Evolutionary conservation across 305 asterid genomes (phyloP).

Genomic region (Andrographis paniculata): DNA sequence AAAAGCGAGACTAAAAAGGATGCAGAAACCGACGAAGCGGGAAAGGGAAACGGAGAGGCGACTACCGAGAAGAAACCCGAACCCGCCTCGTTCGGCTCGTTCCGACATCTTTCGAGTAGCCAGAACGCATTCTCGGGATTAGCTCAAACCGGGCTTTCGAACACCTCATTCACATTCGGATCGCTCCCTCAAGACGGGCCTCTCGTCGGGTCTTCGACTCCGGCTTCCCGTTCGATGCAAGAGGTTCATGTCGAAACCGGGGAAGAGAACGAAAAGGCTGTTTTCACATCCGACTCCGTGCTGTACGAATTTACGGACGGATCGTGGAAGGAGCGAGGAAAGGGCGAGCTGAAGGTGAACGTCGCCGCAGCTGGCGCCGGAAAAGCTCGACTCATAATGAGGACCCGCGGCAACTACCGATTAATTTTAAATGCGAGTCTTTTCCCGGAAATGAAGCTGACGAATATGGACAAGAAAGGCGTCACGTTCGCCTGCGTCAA

Average conservation of each 20-base stretch:
- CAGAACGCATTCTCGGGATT: slow-evolving; percentile 93
- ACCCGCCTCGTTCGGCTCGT: slow-evolving; percentile 58
- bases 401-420: slow-evolving; percentile 74
- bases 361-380: slow-evolving; percentile 43
- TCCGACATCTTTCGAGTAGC: slow-evolving; percentile 66
- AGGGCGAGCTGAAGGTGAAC: slow-evolving; percentile 84
- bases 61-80: slow-evolving; percentile 38
- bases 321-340: slow-evolving; percentile 88
- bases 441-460: slow-evolving; percentile 85
- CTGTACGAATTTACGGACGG: slow-evolving; percentile 70
- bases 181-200: slow-evolving; percentile 18
- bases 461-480: slow-evolving; percentile 89
- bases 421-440: slow-evolving; percentile 79
- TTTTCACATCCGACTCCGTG: slow-evolving; percentile 69
- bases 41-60: slow-evolving; percentile 27
- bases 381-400: slow-evolving; percentile 80
- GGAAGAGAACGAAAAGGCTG: slow-evolving; percentile 74
- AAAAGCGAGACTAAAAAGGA: slow-evolving; percentile 23
- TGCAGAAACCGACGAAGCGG: slow-evolving; percentile 26
- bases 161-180: slow-evolving; percentile 71
- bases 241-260: slow-evolving; percentile 74
- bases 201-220: slow-evolving; percentile 15
- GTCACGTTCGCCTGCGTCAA: slow-evolving; percentile 84
- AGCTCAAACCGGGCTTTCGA: slow-evolving; percentile 79
- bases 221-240: slow-evolving; percentile 46